Evolutionary conservation across 768 basidiomycete species (phyloP).

Genomic region (Pleurotus citrinopileatus): DNA sequence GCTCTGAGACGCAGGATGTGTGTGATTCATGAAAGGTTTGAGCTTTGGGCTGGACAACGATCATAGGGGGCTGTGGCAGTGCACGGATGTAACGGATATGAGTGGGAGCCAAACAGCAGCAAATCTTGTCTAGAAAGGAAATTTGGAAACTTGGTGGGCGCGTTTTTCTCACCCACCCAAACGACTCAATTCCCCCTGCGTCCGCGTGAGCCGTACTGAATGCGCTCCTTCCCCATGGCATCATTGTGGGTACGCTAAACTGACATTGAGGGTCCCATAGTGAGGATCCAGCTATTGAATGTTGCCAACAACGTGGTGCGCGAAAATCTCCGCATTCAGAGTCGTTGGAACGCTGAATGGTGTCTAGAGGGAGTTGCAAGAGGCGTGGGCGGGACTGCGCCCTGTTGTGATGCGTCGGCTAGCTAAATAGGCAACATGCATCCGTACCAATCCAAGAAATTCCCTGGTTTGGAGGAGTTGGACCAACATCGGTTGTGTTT

Average conservation of each 20-base stretch:
- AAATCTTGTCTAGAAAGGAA: slow-evolving; percentile 1
- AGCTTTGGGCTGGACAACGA: too few species aligned
- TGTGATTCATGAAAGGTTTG: too few species aligned
- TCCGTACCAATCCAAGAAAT: slow-evolving; percentile 10
- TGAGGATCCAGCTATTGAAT: neutral
- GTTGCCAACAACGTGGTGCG: neutral
- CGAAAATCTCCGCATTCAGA: neutral
- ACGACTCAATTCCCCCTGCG: neutral
- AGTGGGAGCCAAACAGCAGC: neutral
- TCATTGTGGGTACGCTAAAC: slow-evolving; percentile 2
- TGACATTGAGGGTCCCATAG: slow-evolving; percentile 5
- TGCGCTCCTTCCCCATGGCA: slow-evolving; percentile 2
- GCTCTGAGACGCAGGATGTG: too few species aligned
- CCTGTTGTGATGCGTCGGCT: slow-evolving; percentile 1
- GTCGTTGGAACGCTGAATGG: neutral
- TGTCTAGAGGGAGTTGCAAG: neutral
- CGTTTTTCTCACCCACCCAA: neutral
- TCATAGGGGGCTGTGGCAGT: neutral
- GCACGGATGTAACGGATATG: neutral
- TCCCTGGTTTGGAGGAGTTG: slow-evolving; percentile 2
- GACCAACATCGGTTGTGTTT: slow-evolving; percentile 5
- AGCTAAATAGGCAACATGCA: slow-evolving; percentile 5
- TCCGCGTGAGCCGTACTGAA: neutral
- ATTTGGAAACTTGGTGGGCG: slow-evolving; percentile 1
- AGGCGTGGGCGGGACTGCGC: neutral